Conservation (phyloP, 2,329 filamentous ascomycete species). For the Lithohypha guttulata region DNA sequence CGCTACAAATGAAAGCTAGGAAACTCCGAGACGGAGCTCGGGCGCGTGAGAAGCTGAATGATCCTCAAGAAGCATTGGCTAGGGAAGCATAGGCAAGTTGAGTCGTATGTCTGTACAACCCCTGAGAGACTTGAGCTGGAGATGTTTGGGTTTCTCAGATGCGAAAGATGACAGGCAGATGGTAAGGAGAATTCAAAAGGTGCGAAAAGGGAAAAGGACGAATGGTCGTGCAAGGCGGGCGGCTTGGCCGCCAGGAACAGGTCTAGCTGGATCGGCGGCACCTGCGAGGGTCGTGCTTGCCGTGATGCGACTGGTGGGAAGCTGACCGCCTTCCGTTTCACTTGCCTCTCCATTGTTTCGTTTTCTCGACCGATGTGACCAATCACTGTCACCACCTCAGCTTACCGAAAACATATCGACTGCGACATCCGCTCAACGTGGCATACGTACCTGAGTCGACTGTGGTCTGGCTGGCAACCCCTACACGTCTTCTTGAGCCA, state of each 20-base stretch:
- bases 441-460: background rate
- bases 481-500: background rate
- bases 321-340: constrained; percentile 4
- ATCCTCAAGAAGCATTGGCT: constrained; percentile 4
- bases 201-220: constrained; percentile 4
- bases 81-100: background rate
- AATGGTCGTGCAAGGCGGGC: constrained; percentile 4
- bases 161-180: constrained; percentile 79
- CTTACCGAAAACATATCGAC: background rate
- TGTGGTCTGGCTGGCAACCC: background rate
- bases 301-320: constrained; percentile 1
- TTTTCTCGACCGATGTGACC: background rate
- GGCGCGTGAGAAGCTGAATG: constrained; percentile 7
- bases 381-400: background rate
- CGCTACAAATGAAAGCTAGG: background rate
- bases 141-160: constrained; percentile 46
- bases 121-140: constrained; percentile 66
- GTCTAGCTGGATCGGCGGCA: background rate
- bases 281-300: background rate
- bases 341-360: constrained; percentile 7
- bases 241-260: constrained; percentile 6
- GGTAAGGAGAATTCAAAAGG: constrained; percentile 42
- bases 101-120: background rate
- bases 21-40: constrained; percentile 3
- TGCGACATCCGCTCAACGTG: background rate